Percentiles rank a stretch among this genome's conserved stretches.
Evolutionary conservation across 75 land plant species (phyloP).

Genomic region (Adiantum capillusveneris): DNA sequence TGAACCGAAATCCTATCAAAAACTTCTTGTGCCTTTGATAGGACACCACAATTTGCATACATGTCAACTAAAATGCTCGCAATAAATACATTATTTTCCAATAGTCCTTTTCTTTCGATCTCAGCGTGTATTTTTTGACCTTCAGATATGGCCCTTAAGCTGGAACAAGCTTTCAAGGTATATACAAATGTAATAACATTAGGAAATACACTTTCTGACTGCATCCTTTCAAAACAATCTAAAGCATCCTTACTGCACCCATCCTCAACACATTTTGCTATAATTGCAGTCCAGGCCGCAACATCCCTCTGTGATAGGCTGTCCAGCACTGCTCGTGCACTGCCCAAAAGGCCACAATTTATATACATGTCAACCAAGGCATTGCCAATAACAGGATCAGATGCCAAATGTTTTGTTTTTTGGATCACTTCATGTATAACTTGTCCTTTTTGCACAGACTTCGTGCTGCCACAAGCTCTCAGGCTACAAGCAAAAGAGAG

Average conservation of each 20-base stretch:
- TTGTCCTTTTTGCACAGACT: background rate
- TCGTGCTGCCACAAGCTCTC: conserved; percentile 5
- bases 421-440: background rate
- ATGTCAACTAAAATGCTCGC: conserved; percentile 49
- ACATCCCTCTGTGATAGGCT: background rate
- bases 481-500: conserved; percentile 2
- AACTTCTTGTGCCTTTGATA: conserved; percentile 4
- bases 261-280: background rate
- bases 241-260: background rate
- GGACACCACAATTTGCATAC: conserved; percentile 7
- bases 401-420: background rate
- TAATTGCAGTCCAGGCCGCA: background rate
- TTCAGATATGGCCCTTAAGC: conserved; percentile 24
- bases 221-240: background rate
- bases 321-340: background rate
- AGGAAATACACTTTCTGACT: background rate
- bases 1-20: conserved; percentile 7
- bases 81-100: conserved; percentile 41
- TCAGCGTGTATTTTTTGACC: conserved; percentile 34
- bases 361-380: conserved; percentile 7
- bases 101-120: conserved; percentile 22
- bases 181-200: background rate
- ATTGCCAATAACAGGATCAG: conserved; percentile 3
- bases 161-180: background rate
- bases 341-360: background rate